A percentile compares a stretch with the other conserved stretches of the same genome.
Conservation (phyloP, 2,329 filamentous ascomycete genomes). For the Emergomyces orientalis region DNA sequence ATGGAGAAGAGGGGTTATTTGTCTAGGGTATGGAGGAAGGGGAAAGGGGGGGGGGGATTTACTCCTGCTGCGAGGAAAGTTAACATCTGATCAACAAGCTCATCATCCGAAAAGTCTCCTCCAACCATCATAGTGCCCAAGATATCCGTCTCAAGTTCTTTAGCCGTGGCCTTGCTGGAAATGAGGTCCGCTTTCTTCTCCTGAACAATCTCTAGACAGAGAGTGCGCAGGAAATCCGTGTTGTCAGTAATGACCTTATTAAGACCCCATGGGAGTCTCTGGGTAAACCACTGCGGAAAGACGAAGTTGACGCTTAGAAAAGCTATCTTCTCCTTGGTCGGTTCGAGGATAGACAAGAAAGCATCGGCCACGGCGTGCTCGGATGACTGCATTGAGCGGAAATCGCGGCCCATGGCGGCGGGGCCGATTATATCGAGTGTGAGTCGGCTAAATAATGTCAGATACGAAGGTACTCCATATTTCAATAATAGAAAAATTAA, state of each 20-base stretch:
- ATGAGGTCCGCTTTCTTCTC: constrained; percentile 26
- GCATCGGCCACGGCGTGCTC: constrained; percentile 45
- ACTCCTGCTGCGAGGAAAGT: constrained; percentile 35
- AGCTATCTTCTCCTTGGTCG: constrained; percentile 35
- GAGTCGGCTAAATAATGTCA: constrained; percentile 31
- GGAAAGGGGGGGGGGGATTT: constrained; percentile 8
- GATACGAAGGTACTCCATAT: too few relatives aligned
- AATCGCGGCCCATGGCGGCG: constrained; percentile 49
- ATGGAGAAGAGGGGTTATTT: constrained; percentile 16
- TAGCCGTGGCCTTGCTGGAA: constrained; percentile 29
- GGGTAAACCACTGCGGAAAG: constrained; percentile 44
- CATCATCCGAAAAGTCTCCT: constrained; percentile 31
- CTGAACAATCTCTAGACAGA: constrained; percentile 29
- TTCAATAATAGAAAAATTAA: too few relatives aligned
- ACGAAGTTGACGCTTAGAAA: constrained; percentile 38
- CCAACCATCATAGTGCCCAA: constrained; percentile 32
- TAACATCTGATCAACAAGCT: constrained; percentile 36
- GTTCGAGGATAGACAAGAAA: constrained; percentile 44
- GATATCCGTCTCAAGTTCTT: constrained; percentile 31
- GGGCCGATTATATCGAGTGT: constrained; percentile 52
- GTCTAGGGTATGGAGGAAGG: neutral
- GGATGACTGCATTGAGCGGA: constrained; percentile 43
- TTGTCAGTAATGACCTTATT: constrained; percentile 26
- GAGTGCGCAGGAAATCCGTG: constrained; percentile 24
- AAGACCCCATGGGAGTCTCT: constrained; percentile 34